phyloP scores from a whole-genome alignment of 2,329 filamentous ascomycete species.

The Monosporascus sp. region DNA sequence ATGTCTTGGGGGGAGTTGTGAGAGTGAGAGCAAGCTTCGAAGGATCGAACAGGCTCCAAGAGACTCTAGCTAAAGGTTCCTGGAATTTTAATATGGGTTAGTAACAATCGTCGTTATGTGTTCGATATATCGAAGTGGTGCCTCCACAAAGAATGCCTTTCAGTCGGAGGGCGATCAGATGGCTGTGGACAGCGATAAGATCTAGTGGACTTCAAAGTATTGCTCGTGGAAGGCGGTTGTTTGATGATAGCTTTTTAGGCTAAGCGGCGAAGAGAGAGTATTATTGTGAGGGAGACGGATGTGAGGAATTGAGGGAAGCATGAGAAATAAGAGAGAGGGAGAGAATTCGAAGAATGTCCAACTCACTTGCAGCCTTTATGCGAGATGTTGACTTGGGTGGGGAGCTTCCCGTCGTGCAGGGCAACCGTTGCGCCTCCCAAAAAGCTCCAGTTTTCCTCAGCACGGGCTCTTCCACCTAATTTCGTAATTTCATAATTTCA shows the following conservation, averaged over 20 bases:
- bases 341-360: conserved; percentile 7
- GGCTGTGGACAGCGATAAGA: conserved; percentile 38
- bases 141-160: conserved; percentile 35
- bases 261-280: conserved; percentile 3
- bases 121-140: conserved; percentile 42
- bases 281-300: conserved; percentile 7
- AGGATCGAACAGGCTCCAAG: conserved; percentile 49
- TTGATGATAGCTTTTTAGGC: conserved; percentile 18
- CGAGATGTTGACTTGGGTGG: conserved; percentile 3
- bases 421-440: conserved; percentile 10
- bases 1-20: conserved; percentile 38
- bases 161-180: conserved; percentile 45
- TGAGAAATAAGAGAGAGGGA: conserved; percentile 14
- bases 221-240: conserved; percentile 26
- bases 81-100: conserved; percentile 40
- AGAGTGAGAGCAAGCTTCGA: conserved; percentile 31
- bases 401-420: conserved; percentile 13
- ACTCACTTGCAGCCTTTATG: neutral
- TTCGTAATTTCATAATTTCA: no score
- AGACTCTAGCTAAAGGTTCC: conserved; percentile 56
- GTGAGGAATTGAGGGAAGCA: conserved; percentile 8
- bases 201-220: conserved; percentile 38
- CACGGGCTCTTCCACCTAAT: neutral
- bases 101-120: conserved; percentile 37
- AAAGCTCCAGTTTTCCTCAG: neutral